Evolutionary conservation across 305 asterid species (phyloP), one percentile per base, ranked within the genome.

Genomic region (Fraxinus angustifolia): DNA sequence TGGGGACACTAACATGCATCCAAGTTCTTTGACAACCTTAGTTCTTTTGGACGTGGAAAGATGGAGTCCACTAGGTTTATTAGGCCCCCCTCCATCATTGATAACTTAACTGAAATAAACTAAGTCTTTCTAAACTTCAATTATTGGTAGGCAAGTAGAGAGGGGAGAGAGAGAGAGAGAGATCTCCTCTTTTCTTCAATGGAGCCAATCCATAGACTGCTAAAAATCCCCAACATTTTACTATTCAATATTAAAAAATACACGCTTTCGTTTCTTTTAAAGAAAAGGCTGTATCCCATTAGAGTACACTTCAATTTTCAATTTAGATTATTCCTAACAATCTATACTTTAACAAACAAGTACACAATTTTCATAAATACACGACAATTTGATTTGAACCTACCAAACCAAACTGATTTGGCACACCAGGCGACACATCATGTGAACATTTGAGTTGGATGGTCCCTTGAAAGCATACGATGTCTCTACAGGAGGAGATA

Each of bases 31-130:
- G 90, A 85, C 84, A 85, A 87, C 73, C 80, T 82, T 80, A 88
- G 73, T 34, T 75, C 88, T 81, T 84, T 91, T 65, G 80, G 83
- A 86, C 91, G 92, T 91, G 91, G 87, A 89, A 86, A 89, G 86
- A 87, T 82, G 82, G 85, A 88, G 82, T 85, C 90, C 92, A 89
- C 92, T 87, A 60, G 87, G 70, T 80, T 16, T 77, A 71, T 50
- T 35, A 26, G 74, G 74, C 40, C 67, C 72, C 28, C 73, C 67
- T 85, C 78, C 84, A 80, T 86, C 84, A 67, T 82, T 87, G 79
- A 26, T 81, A 60, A 38, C 82, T 79, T 85, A 80, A 87, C 83
- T 62, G 38, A 83, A 83, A 81, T 81, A 81, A 79, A 84, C 79
- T 50, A 79, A 77, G 78, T 40, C 76, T 79, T 65, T 79, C 42